Conservation (phyloP, 495 filamentous ascomycete genomes). For the Hypoxylon subgilvum region DNA sequence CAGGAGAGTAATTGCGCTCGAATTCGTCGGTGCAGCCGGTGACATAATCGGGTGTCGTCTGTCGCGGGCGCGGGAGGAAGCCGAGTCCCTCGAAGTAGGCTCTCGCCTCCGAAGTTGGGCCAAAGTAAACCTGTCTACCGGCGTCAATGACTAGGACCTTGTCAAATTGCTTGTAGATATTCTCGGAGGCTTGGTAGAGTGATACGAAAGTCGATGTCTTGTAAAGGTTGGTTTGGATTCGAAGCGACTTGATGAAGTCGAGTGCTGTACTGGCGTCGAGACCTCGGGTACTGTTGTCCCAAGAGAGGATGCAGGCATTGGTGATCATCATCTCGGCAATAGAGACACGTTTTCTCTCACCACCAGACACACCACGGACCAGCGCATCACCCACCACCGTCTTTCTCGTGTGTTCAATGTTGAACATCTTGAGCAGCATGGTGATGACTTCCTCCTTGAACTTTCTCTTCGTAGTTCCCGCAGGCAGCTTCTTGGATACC, state of each 20-base stretch:
- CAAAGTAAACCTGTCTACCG: conserved; percentile 82
- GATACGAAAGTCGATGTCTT: conserved; percentile 80
- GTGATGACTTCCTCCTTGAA: conserved; percentile 75
- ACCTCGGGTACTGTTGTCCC: conserved; percentile 87
- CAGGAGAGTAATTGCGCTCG: conserved; percentile 75
- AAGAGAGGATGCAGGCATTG: conserved; percentile 72
- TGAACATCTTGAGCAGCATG: conserved; percentile 83
- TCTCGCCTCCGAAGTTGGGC: conserved; percentile 70
- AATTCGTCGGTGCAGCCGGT: conserved; percentile 84
- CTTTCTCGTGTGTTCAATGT: conserved; percentile 80
- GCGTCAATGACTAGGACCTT: conserved; percentile 84
- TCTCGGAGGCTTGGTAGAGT: conserved; percentile 82
- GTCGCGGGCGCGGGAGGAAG: conserved; percentile 76
- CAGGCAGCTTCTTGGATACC: conserved; percentile 72
- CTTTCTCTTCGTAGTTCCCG: conserved; percentile 66
- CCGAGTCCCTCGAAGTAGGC: conserved; percentile 83
- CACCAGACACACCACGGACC: conserved; percentile 83
- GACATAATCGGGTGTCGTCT: conserved; percentile 86
- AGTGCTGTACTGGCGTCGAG: conserved; percentile 84
- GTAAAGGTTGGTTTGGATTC: conserved; percentile 79
- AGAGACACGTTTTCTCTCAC: conserved; percentile 80
- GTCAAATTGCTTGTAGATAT: conserved; percentile 85
- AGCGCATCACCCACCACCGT: conserved; percentile 83
- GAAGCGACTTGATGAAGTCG: conserved; percentile 72
- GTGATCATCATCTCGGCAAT: conserved; percentile 76